Evolutionary conservation across 192 early-diverging fungal species (phyloP).

Genomic region (Coemansia sp.): DNA sequence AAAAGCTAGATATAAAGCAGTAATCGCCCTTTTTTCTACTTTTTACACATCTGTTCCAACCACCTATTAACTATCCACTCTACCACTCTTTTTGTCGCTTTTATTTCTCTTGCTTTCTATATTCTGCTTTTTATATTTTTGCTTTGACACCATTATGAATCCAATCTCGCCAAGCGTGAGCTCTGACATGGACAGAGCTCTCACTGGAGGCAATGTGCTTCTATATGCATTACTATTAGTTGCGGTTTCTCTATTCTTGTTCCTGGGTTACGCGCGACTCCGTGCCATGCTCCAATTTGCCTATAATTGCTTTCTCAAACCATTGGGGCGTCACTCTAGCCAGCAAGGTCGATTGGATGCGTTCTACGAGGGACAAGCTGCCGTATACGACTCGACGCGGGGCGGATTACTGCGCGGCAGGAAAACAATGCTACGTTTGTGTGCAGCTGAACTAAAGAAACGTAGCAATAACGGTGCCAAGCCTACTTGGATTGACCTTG

Average conservation of each 20-base stretch:
- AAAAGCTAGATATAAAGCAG: constrained; percentile 1
- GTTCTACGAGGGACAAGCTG: constrained; percentile 83
- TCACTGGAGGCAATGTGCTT: neutral
- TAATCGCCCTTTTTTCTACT: neutral
- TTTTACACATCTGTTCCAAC: neutral
- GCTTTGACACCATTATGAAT: neutral
- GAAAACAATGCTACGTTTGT: constrained; percentile 79
- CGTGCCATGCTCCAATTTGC: constrained; percentile 48
- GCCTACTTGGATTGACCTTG: constrained; percentile 68
- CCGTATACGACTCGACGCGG: constrained; percentile 80
- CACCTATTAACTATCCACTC: neutral
- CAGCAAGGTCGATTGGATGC: constrained; percentile 76
- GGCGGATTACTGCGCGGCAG: constrained; percentile 73
- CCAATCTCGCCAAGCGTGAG: neutral
- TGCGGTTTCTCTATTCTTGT: neutral
- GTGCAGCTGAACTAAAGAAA: constrained; percentile 73
- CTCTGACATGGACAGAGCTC: neutral
- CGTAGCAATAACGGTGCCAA: constrained; percentile 18
- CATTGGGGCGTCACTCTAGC: constrained; percentile 65
- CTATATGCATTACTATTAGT: neutral
- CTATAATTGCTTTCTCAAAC: constrained; percentile 79
- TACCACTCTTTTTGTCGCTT: neutral
- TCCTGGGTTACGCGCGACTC: neutral
- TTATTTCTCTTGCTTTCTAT: neutral
- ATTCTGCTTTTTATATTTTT: neutral